phyloP scores from a whole-genome alignment of 805 yeast genomes.

The Lipomyces mesembrius region DNA sequence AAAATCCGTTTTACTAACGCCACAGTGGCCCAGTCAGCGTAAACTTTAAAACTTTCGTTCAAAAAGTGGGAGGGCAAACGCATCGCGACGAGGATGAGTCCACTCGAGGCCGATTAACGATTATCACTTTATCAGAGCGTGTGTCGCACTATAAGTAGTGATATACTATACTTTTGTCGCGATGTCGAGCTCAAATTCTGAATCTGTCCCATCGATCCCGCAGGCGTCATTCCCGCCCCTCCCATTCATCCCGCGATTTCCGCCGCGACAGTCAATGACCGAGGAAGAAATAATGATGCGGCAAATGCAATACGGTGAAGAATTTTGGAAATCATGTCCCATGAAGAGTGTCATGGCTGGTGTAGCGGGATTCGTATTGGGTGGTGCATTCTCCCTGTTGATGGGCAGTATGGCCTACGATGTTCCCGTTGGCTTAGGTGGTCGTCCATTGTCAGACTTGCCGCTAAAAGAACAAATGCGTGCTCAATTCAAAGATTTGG shows the following conservation, averaged over 20 bases:
- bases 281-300: slow-evolving; percentile 22
- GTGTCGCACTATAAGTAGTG: background rate
- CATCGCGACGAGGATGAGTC: background rate
- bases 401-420: slow-evolving; percentile 83
- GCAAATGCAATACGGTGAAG: slow-evolving; percentile 32
- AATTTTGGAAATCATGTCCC: slow-evolving; percentile 70
- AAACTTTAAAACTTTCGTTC: background rate
- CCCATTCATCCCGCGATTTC: slow-evolving; percentile 27
- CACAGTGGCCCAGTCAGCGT: background rate
- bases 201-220: background rate
- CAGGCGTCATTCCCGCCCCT: slow-evolving; percentile 17
- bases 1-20: background rate
- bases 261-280: slow-evolving; percentile 17
- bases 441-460: slow-evolving; percentile 60
- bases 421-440: slow-evolving; percentile 65
- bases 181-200: background rate
- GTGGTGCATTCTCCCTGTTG: slow-evolving; percentile 93
- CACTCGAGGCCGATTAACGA: background rate
- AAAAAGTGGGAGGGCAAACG: background rate
- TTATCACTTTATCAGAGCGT: background rate
- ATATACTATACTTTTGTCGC: background rate
- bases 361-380: slow-evolving; percentile 89
- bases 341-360: slow-evolving; percentile 93
- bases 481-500: slow-evolving; percentile 90
- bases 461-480: slow-evolving; percentile 94